Evolutionary conservation across 352 stramenopile genomes (phyloP).

Genomic region (Pythium plurisporium): DNA sequence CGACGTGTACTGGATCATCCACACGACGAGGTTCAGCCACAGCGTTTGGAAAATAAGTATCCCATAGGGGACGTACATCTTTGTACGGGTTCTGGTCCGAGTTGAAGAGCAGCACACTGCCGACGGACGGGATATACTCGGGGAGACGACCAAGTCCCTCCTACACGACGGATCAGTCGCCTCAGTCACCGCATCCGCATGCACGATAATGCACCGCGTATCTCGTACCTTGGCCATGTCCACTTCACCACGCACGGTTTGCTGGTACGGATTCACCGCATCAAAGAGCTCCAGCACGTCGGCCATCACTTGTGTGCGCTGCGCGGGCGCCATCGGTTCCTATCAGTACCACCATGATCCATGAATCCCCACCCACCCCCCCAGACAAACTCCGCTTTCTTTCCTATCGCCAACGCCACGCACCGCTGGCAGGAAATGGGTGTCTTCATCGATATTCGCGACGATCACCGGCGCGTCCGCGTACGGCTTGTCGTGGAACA

Average conservation of each 20-base stretch:
- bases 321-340: conserved; percentile 63
- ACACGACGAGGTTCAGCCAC: neutral
- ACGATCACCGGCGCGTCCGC: conserved; percentile 67
- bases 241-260: conserved; percentile 65
- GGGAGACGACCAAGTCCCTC: conserved; percentile 74
- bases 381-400: neutral
- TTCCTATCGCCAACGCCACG: neutral
- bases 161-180: conserved; percentile 20
- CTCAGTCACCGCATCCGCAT: too few species aligned
- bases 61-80: conserved; percentile 40
- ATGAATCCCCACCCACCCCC: too few species aligned
- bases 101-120: conserved; percentile 84
- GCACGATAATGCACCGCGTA: too few species aligned
- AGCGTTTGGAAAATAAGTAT: neutral
- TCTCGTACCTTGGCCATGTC: conserved; percentile 79
- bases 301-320: conserved; percentile 72
- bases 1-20: conserved; percentile 62
- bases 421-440: conserved; percentile 76
- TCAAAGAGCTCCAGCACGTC: conserved; percentile 83
- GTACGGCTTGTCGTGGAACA: conserved; percentile 84
- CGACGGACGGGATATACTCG: conserved; percentile 79
- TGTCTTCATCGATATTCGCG: conserved; percentile 67
- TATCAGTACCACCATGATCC: conserved; percentile 11
- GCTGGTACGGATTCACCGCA: conserved; percentile 74
- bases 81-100: conserved; percentile 87